Evolutionary conservation across 495 filamentous ascomycete genomes (phyloP).

Genomic region (Penicillium parvum): DNA sequence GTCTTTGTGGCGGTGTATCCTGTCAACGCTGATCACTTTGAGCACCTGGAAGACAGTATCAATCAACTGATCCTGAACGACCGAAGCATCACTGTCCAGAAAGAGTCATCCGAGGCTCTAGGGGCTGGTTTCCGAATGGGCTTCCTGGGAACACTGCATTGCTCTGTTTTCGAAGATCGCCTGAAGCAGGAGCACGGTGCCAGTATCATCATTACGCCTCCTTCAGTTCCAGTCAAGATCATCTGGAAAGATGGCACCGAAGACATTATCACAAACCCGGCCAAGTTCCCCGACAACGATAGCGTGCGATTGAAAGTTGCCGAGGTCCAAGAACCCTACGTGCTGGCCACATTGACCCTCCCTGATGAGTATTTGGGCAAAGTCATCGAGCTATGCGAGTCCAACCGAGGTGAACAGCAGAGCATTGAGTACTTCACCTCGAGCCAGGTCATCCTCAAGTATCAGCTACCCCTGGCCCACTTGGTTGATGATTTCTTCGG

Average conservation of each 20-base stretch:
- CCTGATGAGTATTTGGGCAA: conserved; percentile 92
- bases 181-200: conserved; percentile 91
- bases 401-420: conserved; percentile 79
- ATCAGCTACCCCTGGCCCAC: conserved; percentile 79
- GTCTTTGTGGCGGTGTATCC: conserved; percentile 97
- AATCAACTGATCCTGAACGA: conserved; percentile 92
- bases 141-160: conserved; percentile 94
- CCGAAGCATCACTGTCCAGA: conserved; percentile 86
- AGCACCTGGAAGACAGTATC: conserved; percentile 88
- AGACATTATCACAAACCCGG: conserved; percentile 74
- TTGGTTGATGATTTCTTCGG: conserved; percentile 97
- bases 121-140: conserved; percentile 92
- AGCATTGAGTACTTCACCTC: conserved; percentile 85
- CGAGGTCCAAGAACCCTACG: conserved; percentile 79
- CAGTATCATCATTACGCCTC: conserved; percentile 94
- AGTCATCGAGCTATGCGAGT: conserved; percentile 92
- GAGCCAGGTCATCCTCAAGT: conserved; percentile 94
- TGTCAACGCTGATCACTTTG: conserved; percentile 80
- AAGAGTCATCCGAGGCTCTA: conserved; percentile 88
- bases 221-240: conserved; percentile 87
- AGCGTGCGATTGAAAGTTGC: conserved; percentile 52
- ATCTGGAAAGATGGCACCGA: conserved; percentile 68
- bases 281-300: conserved; percentile 77
- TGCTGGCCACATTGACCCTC: conserved; percentile 79
- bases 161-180: conserved; percentile 97